Conservation (phyloP, 1,139 yeast genomes). For the Suhomyces bribrorum region DNA sequence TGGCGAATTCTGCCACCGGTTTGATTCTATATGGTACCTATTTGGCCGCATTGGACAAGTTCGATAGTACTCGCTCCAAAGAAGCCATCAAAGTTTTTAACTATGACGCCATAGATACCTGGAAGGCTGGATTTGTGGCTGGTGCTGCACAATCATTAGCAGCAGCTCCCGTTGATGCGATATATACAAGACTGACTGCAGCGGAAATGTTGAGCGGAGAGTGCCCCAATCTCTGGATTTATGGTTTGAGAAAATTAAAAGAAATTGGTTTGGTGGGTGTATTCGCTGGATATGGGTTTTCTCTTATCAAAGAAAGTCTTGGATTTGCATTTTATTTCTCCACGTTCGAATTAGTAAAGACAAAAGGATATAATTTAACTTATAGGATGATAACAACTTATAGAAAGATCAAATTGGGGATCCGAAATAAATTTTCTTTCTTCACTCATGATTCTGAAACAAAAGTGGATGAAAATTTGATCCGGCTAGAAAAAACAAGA, state of each 20-base stretch:
- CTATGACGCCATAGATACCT: conserved; percentile 53
- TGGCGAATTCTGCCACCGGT: conserved; percentile 89
- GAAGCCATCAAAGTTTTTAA: conserved; percentile 16
- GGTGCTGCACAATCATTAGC: conserved; percentile 87
- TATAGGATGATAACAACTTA: conserved; percentile 62
- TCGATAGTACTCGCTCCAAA: conserved; percentile 11
- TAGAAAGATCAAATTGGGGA: conserved; percentile 33
- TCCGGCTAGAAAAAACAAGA: conserved; percentile 37
- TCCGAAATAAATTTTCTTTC: conserved; percentile 24
- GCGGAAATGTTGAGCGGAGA: conserved; percentile 69
- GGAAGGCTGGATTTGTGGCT: conserved; percentile 81
- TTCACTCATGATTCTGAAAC: conserved; percentile 21
- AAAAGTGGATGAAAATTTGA: conserved; percentile 31
- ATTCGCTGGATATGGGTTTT: conserved; percentile 82
- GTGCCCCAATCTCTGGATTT: conserved; percentile 74
- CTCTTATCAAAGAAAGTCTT: conserved; percentile 74
- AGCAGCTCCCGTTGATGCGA: conserved; percentile 93
- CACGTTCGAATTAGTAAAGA: conserved; percentile 81
- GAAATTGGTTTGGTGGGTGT: conserved; percentile 83
- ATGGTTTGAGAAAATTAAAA: conserved; percentile 65
- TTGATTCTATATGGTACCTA: conserved; percentile 82
- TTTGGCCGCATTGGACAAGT: conserved; percentile 49
- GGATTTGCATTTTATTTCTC: conserved; percentile 89
- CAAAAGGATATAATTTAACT: conserved; percentile 59
- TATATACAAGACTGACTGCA: conserved; percentile 77